phyloP scores from a whole-genome alignment of 495 filamentous ascomycete species.

The Stereocaulon alpinum region DNA sequence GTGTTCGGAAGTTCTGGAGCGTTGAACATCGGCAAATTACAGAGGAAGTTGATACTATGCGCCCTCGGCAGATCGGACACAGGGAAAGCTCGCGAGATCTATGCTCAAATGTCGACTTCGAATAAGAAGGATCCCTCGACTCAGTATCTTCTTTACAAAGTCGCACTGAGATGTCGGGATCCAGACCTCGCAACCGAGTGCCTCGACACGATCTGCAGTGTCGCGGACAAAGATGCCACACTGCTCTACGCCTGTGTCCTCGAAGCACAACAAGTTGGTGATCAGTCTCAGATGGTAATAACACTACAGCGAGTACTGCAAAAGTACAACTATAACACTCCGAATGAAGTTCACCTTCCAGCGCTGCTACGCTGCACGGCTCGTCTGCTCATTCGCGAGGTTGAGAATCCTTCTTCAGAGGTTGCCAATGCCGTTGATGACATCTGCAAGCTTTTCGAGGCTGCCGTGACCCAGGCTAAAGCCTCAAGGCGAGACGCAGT shows the following conservation, averaged over 20 bases:
- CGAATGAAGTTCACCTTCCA: slow-evolving; percentile 51
- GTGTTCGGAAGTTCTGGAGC: slow-evolving; percentile 55
- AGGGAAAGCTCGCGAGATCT: slow-evolving; percentile 41
- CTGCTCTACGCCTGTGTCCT: slow-evolving; percentile 67
- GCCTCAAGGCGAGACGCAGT: slow-evolving; percentile 23
- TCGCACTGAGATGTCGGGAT: slow-evolving; percentile 52
- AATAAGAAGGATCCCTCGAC: slow-evolving; percentile 51
- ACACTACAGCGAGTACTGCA: slow-evolving; percentile 50
- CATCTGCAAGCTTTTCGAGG: slow-evolving; percentile 53
- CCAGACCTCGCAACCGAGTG: slow-evolving; percentile 46
- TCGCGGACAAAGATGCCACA: slow-evolving; percentile 39
- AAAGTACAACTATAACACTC: slow-evolving; percentile 40
- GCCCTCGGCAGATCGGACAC: slow-evolving; percentile 46
- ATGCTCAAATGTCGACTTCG: slow-evolving; percentile 49
- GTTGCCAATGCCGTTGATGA: slow-evolving; percentile 31
- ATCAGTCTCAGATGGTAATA: slow-evolving; percentile 45
- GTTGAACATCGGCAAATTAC: slow-evolving; percentile 54
- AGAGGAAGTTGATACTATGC: slow-evolving; percentile 61
- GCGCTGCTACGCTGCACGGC: slow-evolving; percentile 56
- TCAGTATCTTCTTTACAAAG: slow-evolving; percentile 63
- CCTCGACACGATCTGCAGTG: slow-evolving; percentile 41
- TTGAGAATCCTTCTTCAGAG: slow-evolving; percentile 25
- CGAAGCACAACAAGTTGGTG: slow-evolving; percentile 58
- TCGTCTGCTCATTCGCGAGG: slow-evolving; percentile 45
- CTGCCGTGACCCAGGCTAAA: slow-evolving; percentile 38